Evolutionary conservation across 2,329 filamentous ascomycete genomes (phyloP).

Genomic region (Pestalotiopsis sp.): DNA sequence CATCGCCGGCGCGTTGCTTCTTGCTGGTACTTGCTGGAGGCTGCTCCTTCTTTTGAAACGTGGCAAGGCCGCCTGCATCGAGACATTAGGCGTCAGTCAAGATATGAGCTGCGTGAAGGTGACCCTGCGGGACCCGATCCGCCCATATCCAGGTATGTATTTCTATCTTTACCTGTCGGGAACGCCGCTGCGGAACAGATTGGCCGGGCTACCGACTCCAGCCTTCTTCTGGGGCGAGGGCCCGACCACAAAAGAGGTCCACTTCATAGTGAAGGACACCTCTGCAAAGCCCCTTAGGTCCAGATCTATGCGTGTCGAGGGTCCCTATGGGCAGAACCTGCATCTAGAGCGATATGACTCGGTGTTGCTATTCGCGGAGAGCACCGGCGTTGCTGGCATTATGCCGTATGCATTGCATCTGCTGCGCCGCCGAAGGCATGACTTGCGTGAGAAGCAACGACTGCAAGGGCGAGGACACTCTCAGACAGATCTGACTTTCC

Average conservation of each 20-base stretch:
- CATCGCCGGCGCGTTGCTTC: not conserved
- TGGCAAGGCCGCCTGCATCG: not conserved
- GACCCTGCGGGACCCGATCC: not conserved
- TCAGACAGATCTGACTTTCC: too few species aligned
- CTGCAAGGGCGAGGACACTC: too few species aligned
- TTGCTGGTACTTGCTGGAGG: not conserved
- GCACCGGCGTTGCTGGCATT: too few species aligned
- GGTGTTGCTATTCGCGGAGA: too few species aligned
- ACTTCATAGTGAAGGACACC: not conserved
- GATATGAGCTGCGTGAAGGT: not conserved
- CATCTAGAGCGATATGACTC: too few species aligned
- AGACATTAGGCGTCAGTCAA: not conserved
- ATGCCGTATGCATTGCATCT: too few species aligned
- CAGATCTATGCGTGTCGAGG: too few species aligned
- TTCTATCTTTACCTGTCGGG: not conserved
- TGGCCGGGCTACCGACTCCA: not conserved
- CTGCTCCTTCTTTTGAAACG: not conserved
- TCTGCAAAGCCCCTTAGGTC: too few species aligned
- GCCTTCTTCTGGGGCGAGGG: not conserved
- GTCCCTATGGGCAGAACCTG: too few species aligned
- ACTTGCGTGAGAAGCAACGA: too few species aligned
- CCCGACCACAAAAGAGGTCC: not conserved
- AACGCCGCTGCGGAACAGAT: not conserved
- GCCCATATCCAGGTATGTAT: not conserved
- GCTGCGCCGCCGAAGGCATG: too few species aligned